Evolutionary conservation across 2,329 filamentous ascomycete genomes (phyloP).

Genomic region (Cladosporium colombiae): DNA sequence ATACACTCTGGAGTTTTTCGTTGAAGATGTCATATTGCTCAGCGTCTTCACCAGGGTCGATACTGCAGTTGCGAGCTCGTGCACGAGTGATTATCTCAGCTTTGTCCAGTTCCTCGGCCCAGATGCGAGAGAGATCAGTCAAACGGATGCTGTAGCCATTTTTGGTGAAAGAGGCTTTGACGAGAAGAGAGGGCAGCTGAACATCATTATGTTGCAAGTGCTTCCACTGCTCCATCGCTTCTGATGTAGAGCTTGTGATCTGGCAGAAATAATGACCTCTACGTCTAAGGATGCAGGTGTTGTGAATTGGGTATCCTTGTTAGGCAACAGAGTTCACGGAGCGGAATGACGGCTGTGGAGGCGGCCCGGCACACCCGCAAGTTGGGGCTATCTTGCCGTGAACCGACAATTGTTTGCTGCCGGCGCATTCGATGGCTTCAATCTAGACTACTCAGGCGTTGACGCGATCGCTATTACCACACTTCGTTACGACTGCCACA

Average conservation of each 20-base stretch:
- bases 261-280: neutral
- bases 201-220: slow-evolving; percentile 34
- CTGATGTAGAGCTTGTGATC: neutral
- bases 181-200: slow-evolving; percentile 59
- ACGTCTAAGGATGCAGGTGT: neutral
- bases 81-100: slow-evolving; percentile 65
- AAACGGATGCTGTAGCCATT: slow-evolving; percentile 65
- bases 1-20: slow-evolving; percentile 58
- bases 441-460: neutral
- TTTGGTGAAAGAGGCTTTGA: slow-evolving; percentile 58
- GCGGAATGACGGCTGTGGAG: neutral
- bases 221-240: slow-evolving; percentile 39
- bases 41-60: slow-evolving; percentile 70
- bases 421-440: neutral
- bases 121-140: slow-evolving; percentile 73
- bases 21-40: slow-evolving; percentile 69
- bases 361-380: neutral
- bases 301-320: neutral
- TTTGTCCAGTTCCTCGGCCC: slow-evolving; percentile 65
- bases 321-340: slow-evolving; percentile 3
- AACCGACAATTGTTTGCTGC: slow-evolving; percentile 10
- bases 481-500: neutral
- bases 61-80: slow-evolving; percentile 64
- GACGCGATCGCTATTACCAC: neutral
- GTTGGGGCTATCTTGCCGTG: neutral